These are phyloP conservation scores for Musa balbisiana DNA, from an alignment of 202 grass and related monocot genomes.

Conservation along the genomic window DNA sequence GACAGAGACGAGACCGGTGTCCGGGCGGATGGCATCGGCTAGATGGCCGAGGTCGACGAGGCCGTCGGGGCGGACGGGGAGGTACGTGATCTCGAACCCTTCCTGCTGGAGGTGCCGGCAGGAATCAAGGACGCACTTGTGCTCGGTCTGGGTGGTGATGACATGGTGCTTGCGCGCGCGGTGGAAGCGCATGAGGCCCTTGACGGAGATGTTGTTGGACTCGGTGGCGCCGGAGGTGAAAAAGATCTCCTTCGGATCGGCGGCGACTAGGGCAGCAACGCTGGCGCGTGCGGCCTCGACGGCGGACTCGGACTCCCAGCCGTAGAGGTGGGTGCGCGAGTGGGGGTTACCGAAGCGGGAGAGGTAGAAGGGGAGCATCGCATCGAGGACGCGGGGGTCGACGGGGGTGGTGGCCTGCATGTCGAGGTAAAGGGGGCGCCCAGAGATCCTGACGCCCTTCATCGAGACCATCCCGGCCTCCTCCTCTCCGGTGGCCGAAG, in stretches of 20 bases:
- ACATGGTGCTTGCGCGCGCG: constrained; percentile 13
- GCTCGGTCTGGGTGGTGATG: constrained; percentile 18
- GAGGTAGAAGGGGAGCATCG: constrained; percentile 17
- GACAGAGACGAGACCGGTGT: constrained; percentile 19
- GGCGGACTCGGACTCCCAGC: constrained; percentile 22
- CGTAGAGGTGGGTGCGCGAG: constrained; percentile 20
- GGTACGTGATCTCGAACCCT: constrained; percentile 18
- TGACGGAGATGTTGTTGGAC: constrained; percentile 24
- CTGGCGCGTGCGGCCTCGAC: constrained; percentile 13
- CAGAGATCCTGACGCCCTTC: constrained; percentile 19
- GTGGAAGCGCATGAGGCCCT: constrained; percentile 20
- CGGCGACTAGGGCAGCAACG: constrained; percentile 1
- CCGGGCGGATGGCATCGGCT: constrained; percentile 14
- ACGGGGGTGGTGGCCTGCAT: constrained; percentile 22
- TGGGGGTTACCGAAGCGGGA: constrained; percentile 16
- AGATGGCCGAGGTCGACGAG: constrained; percentile 15
- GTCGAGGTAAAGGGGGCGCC: constrained; percentile 17
- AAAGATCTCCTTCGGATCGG: constrained; percentile 17
- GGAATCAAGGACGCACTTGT: constrained; percentile 21
- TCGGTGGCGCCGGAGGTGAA: constrained; percentile 22
- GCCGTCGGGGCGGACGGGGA: constrained; percentile 19
- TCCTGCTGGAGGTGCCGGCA: constrained; percentile 18
- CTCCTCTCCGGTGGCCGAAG: not conserved
- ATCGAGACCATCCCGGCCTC: not conserved
- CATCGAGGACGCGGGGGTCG: constrained; percentile 21